Percentiles rank a stretch among this genome's conserved stretches.
Conservation (phyloP, 164 flowering plant species). For the Chloranthus sessilifolius region DNA sequence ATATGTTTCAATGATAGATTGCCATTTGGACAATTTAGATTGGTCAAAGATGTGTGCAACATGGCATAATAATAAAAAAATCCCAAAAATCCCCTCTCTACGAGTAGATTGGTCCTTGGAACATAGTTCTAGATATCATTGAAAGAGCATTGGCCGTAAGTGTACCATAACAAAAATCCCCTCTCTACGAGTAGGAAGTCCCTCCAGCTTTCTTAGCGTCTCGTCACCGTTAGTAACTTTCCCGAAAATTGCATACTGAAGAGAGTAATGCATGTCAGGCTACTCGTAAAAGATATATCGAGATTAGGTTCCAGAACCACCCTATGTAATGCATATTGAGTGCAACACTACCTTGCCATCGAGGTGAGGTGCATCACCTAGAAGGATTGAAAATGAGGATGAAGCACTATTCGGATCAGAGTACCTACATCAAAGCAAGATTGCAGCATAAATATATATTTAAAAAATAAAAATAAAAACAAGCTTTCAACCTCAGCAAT, state of each 20-base stretch:
- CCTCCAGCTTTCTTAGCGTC: constrained; percentile 81
- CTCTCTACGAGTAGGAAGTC: constrained; percentile 81
- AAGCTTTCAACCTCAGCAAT: too few relatives aligned
- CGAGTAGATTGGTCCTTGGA: too few relatives aligned
- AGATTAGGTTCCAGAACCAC: not conserved
- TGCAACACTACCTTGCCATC: constrained; percentile 56
- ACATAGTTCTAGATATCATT: too few relatives aligned
- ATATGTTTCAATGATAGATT: too few relatives aligned
- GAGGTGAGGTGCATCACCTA: constrained; percentile 98
- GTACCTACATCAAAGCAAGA: constrained; percentile 30
- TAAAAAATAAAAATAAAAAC: not conserved
- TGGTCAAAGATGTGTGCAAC: too few relatives aligned
- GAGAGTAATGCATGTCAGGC: constrained; percentile 1
- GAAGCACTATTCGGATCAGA: constrained; percentile 77
- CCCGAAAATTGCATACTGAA: constrained; percentile 95
- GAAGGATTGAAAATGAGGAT: constrained; percentile 94
- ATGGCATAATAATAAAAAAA: too few relatives aligned
- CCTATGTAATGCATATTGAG: constrained; percentile 2
- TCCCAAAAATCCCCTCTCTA: too few relatives aligned
- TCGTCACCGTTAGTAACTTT: constrained; percentile 92
- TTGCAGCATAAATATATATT: not conserved
- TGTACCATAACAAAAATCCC: constrained; percentile 95
- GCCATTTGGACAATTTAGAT: too few relatives aligned
- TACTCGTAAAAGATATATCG: constrained; percentile 1
- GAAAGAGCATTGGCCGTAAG: too few relatives aligned